Conservation (phyloP, 1,284 basidiomycete species). For the Marasmius oreades region DNA sequence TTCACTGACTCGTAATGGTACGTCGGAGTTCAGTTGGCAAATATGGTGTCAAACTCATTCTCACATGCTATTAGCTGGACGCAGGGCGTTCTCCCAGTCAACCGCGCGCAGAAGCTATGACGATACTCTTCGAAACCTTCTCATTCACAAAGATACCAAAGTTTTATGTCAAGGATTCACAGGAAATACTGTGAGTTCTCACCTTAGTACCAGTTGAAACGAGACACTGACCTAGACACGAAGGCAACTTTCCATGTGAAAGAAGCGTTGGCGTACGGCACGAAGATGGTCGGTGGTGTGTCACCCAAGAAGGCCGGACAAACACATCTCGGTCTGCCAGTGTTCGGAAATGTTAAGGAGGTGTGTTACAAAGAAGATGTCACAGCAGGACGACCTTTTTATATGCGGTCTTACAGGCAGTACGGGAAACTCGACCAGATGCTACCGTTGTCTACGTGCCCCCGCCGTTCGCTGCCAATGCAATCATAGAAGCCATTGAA, state of each 20-base stretch:
- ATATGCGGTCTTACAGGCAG: conserved; percentile 53
- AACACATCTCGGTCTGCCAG: conserved; percentile 92
- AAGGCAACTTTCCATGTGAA: conserved; percentile 97
- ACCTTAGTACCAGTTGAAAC: background rate
- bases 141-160: conserved; percentile 93
- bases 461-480: conserved; percentile 88
- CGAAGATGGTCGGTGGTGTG: conserved; percentile 96
- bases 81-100: conserved; percentile 79
- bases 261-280: conserved; percentile 94
- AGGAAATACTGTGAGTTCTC: conserved; percentile 85
- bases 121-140: conserved; percentile 88
- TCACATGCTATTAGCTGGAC: conserved; percentile 44
- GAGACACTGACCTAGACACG: background rate
- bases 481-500: conserved; percentile 97
- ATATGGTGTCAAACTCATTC: background rate
- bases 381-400: background rate
- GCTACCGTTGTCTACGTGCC: conserved; percentile 96
- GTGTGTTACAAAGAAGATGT: conserved; percentile 36
- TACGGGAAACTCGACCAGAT: conserved; percentile 80
- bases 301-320: conserved; percentile 97
- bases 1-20: conserved; percentile 51
- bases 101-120: conserved; percentile 73
- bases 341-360: conserved; percentile 92
- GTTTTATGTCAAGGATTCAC: conserved; percentile 94
- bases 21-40: conserved; percentile 14